phyloP scores from a whole-genome alignment of 805 yeast species.

The Zygosaccharomyces bisporus region DNA sequence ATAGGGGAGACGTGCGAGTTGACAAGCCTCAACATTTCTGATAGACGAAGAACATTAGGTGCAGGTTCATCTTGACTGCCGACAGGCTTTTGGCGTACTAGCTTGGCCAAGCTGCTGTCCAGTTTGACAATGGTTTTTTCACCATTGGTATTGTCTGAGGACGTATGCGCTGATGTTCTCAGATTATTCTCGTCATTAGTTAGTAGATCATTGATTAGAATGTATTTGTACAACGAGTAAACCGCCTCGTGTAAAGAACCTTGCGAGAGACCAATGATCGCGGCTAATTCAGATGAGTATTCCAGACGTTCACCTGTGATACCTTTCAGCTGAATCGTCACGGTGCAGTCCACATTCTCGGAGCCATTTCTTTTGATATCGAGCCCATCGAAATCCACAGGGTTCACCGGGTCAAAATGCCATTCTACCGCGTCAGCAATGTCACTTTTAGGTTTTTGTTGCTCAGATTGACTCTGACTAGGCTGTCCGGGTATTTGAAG shows the following conservation, averaged over 20 bases:
- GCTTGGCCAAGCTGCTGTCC: constrained; percentile 43
- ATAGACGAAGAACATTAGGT: constrained; percentile 38
- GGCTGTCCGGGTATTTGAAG: constrained; percentile 17
- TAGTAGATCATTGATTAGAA: constrained; percentile 59
- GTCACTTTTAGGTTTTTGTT: constrained; percentile 29
- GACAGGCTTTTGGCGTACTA: constrained; percentile 34
- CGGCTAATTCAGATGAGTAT: constrained; percentile 62
- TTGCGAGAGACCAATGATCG: constrained; percentile 69
- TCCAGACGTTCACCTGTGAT: constrained; percentile 58
- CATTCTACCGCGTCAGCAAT: constrained; percentile 61
- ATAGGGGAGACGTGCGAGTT: constrained; percentile 67
- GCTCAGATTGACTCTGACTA: constrained; percentile 35
- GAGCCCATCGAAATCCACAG: constrained; percentile 76
- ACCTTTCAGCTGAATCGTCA: constrained; percentile 79
- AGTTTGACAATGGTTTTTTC: constrained; percentile 53
- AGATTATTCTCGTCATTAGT: constrained; percentile 21
- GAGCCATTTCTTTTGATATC: constrained; percentile 80
- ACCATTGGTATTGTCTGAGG: constrained; percentile 35
- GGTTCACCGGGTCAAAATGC: constrained; percentile 63
- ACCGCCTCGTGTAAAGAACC: constrained; percentile 84
- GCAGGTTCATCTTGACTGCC: constrained; percentile 7
- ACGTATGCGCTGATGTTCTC: constrained; percentile 10
- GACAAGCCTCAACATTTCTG: constrained; percentile 43
- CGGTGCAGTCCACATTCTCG: constrained; percentile 58
- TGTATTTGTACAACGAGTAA: constrained; percentile 75